Conservation (phyloP, 495 filamentous ascomycete species). For the Talaromyces liani region DNA sequence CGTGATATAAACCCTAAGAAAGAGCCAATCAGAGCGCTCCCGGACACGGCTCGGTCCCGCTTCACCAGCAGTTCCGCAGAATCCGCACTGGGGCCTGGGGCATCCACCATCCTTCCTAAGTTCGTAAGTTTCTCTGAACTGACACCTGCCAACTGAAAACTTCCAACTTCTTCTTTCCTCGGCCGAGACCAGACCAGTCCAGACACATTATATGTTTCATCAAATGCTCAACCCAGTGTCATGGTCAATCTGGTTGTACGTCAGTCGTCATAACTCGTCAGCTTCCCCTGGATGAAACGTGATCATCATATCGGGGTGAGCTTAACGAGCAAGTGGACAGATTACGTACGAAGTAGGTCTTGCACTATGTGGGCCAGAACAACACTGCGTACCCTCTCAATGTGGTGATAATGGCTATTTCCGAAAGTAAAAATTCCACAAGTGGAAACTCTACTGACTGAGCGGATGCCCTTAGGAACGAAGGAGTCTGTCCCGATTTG, state of each 20-base stretch:
- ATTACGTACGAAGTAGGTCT: background rate
- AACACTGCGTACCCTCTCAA: background rate
- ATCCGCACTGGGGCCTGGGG: too few relatives aligned
- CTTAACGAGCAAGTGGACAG: background rate
- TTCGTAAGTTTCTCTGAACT: background rate
- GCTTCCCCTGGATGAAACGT: background rate
- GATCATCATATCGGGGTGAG: background rate
- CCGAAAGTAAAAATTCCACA: background rate
- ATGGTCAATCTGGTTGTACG: too few relatives aligned
- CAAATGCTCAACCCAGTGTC: too few relatives aligned
- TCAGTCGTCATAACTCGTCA: background rate
- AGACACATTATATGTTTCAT: too few relatives aligned
- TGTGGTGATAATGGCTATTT: background rate
- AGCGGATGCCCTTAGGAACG: background rate
- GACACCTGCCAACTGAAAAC: too few relatives aligned
- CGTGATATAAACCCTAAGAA: background rate
- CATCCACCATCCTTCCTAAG: background rate
- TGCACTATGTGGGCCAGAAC: background rate
- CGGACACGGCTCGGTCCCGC: background rate
- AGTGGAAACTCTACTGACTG: background rate
- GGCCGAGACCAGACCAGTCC: too few relatives aligned
- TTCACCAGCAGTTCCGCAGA: background rate
- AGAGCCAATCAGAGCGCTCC: background rate
- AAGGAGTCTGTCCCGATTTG: background rate
- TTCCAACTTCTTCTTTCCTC: too few relatives aligned